Conservation (phyloP, 441 rosid species). For the Gossypium aridum region DNA sequence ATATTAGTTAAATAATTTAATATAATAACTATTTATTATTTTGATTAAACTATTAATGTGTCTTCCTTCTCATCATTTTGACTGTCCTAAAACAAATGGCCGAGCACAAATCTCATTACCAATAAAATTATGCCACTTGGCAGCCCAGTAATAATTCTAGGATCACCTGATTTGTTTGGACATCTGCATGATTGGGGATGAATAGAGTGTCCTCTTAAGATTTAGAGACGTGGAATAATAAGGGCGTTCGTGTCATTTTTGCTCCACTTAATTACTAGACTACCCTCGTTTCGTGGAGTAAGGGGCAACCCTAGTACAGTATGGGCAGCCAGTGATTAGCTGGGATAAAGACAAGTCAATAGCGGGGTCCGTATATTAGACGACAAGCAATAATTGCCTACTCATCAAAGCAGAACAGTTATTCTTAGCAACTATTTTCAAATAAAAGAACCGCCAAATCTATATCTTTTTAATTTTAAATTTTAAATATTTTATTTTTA, state of each 20-base stretch:
- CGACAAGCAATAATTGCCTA: slow-evolving; percentile 26
- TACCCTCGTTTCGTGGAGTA: slow-evolving; percentile 19
- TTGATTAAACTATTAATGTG: too few species aligned
- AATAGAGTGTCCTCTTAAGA: background rate
- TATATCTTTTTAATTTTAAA: background rate
- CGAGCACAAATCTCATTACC: background rate
- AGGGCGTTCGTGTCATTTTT: background rate
- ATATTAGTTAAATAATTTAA: too few species aligned
- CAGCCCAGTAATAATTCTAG: background rate
- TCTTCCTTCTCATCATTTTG: too few species aligned
- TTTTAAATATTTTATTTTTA: background rate
- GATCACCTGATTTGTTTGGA: slow-evolving; percentile 6
- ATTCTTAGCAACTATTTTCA: slow-evolving; percentile 8
- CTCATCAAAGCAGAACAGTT: background rate
- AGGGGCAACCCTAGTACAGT: background rate
- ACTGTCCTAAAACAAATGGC: too few species aligned
- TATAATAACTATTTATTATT: too few species aligned
- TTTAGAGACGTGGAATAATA: slow-evolving; percentile 13
- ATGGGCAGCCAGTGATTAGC: slow-evolving; percentile 16
- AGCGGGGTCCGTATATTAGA: slow-evolving; percentile 10
- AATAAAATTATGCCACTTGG: background rate
- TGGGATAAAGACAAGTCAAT: background rate
- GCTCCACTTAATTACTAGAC: slow-evolving; percentile 9
- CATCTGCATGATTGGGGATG: slow-evolving; percentile 4
- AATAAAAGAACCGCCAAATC: slow-evolving; percentile 2